A percentile compares a stretch with the other conserved stretches of the same genome.
Conservation (phyloP, 2,329 filamentous ascomycete genomes). For the Aspergillus phoenicis region DNA sequence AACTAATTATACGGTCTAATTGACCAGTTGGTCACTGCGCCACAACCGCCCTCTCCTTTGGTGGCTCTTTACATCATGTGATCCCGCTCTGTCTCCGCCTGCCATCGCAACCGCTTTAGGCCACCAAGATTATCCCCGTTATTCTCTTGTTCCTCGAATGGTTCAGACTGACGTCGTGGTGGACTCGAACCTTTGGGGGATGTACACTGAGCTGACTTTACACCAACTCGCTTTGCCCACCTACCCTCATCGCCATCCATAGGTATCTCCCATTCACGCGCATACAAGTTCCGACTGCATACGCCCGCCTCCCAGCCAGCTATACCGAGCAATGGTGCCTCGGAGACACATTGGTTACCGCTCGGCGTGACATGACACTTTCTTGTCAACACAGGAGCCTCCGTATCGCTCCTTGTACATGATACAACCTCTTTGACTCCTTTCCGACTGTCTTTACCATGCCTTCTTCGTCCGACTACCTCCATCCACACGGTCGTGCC, state of each 20-base stretch:
- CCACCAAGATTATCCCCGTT: conserved; percentile 19
- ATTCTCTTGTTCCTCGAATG: conserved; percentile 4
- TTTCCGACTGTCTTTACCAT: conserved; percentile 26
- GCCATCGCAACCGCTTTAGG: conserved; percentile 21
- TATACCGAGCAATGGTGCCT: conserved; percentile 22
- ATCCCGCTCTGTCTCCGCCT: conserved; percentile 19
- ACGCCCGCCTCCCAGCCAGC: neutral
- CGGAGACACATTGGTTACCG: conserved; percentile 18
- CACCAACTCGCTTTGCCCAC: neutral
- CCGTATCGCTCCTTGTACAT: conserved; percentile 23
- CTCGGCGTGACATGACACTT: conserved; percentile 30
- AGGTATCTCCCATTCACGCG: neutral
- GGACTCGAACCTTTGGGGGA: neutral
- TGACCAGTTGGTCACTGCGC: neutral
- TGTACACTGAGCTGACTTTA: neutral
- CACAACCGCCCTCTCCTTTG: neutral
- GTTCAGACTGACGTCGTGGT: conserved; percentile 5
- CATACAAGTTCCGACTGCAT: neutral
- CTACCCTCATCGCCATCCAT: neutral
- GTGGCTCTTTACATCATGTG: conserved; percentile 22
- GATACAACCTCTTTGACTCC: conserved; percentile 5
- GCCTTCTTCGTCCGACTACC: conserved; percentile 42
- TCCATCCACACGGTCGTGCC: conserved; percentile 34
- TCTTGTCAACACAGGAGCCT: conserved; percentile 21
- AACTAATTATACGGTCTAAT: too few species aligned